A percentile compares a stretch with the other conserved stretches of the same genome.
phyloP scores from a whole-genome alignment of 371 early-diverging fungal species.

The Mucor sp. region DNA sequence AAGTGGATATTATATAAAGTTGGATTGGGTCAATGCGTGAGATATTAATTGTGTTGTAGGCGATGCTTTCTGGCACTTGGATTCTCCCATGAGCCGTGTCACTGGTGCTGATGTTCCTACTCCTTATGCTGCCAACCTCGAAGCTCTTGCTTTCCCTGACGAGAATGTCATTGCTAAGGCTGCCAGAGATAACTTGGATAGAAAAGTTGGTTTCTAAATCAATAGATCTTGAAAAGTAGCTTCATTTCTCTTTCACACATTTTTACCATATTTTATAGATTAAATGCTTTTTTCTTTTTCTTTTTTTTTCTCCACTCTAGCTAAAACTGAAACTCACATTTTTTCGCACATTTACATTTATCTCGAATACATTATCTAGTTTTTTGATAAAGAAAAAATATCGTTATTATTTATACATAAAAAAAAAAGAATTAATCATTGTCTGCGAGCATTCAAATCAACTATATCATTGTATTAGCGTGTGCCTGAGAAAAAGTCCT shows the following conservation, averaged over 20 bases:
- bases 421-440: not conserved
- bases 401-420: not conserved
- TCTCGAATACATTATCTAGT: not conserved
- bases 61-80: slow-evolving; percentile 95
- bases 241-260: not conserved
- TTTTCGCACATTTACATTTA: not conserved
- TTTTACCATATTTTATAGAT: not conserved
- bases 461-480: not conserved
- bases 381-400: slow-evolving; percentile 1
- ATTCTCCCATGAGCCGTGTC: slow-evolving; percentile 94
- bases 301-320: not conserved
- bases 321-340: not conserved
- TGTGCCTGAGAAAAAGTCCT: not conserved
- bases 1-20: slow-evolving; percentile 18
- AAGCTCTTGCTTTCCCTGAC: slow-evolving; percentile 89
- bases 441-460: not conserved
- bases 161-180: slow-evolving; percentile 82
- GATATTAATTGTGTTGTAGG: slow-evolving; percentile 26
- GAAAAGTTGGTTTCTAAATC: slow-evolving; percentile 47
- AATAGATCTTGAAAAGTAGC: not conserved
- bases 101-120: slow-evolving; percentile 99
- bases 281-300: slow-evolving; percentile 2
- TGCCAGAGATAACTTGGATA: slow-evolving; percentile 63
- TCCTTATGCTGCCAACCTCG: slow-evolving; percentile 98
- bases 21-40: not conserved